phyloP scores from a whole-genome alignment of 2,329 filamentous ascomycete genomes.

The Cercospora brassicicola region DNA sequence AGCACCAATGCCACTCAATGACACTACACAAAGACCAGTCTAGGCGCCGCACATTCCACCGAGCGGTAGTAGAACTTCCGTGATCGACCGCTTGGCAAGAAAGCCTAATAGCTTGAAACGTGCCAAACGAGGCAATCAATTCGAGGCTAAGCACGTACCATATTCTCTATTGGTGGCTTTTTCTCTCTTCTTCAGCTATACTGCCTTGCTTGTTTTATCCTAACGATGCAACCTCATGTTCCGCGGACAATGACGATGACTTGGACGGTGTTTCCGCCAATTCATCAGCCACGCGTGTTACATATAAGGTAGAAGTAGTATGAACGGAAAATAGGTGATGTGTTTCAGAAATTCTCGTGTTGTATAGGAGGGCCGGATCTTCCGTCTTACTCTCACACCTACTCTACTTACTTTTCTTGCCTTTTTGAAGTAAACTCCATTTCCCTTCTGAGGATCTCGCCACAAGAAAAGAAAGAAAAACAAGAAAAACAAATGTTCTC shows the following conservation, averaged over 20 bases:
- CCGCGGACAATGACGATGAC: neutral
- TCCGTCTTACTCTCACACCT: neutral
- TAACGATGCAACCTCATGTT: neutral
- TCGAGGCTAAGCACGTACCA: neutral
- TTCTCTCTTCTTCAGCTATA: neutral
- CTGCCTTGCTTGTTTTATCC: neutral
- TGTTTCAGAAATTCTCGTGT: neutral
- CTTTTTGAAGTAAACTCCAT: too few species aligned
- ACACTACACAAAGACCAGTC: neutral
- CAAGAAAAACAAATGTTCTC: slow-evolving; percentile 8
- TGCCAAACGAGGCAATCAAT: neutral
- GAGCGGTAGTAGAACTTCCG: neutral
- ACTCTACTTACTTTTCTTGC: too few species aligned
- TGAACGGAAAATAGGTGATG: neutral
- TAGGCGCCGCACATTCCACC: neutral
- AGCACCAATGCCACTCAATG: neutral
- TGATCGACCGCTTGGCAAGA: neutral
- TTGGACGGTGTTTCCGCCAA: neutral
- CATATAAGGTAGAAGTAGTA: neutral
- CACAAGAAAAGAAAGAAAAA: too few species aligned
- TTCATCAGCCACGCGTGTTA: neutral
- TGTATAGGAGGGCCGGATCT: neutral
- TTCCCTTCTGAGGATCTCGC: too few species aligned
- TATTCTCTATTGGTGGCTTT: slow-evolving; percentile 5
- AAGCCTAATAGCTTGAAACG: slow-evolving; percentile 3